Conservation (phyloP, 1,284 basidiomycete species). For the Rhodotorula sp. region DNA sequence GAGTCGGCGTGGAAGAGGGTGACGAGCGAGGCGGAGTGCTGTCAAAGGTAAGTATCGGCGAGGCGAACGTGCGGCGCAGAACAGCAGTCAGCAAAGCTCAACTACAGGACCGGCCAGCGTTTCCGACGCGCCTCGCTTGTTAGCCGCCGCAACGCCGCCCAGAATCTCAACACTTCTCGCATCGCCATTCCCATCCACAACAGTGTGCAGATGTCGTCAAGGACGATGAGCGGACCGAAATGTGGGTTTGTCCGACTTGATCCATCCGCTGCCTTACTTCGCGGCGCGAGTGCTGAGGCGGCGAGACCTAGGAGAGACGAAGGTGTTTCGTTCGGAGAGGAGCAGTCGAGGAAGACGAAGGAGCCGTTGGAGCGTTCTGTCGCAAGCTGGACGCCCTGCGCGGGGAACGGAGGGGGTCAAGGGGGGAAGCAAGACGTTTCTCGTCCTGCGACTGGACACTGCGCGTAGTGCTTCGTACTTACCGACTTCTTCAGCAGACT, state of each 20-base stretch:
- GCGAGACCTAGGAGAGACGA: neutral
- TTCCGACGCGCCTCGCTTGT: slow-evolving; percentile 11
- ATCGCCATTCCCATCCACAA: slow-evolving; percentile 24
- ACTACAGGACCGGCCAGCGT: neutral
- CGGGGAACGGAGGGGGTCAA: neutral
- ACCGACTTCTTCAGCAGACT: slow-evolving; percentile 33
- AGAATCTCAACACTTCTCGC: slow-evolving; percentile 12
- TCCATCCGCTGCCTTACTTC: neutral
- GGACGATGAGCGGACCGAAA: slow-evolving; percentile 27
- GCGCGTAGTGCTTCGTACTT: neutral
- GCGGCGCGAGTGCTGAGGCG: neutral
- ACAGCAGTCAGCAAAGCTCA: neutral
- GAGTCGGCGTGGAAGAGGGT: slow-evolving; percentile 37
- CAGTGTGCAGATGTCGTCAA: slow-evolving; percentile 37
- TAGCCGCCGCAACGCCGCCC: slow-evolving; percentile 9
- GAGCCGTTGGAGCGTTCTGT: slow-evolving; percentile 21
- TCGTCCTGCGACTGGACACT: too few relatives aligned
- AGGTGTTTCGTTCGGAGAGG: neutral
- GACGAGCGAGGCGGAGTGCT: slow-evolving; percentile 20
- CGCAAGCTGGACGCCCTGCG: slow-evolving; percentile 37
- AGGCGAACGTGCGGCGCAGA: neutral
- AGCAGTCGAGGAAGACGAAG: slow-evolving; percentile 30
- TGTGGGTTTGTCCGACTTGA: neutral
- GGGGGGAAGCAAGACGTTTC: neutral
- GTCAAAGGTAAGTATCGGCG: neutral